Percentiles rank a stretch among this genome's conserved stretches.
These are phyloP conservation scores for Neopestalotiopsis sp. DNA, from an alignment of 2,329 filamentous ascomycete species.

Conservation along the genomic window DNA sequence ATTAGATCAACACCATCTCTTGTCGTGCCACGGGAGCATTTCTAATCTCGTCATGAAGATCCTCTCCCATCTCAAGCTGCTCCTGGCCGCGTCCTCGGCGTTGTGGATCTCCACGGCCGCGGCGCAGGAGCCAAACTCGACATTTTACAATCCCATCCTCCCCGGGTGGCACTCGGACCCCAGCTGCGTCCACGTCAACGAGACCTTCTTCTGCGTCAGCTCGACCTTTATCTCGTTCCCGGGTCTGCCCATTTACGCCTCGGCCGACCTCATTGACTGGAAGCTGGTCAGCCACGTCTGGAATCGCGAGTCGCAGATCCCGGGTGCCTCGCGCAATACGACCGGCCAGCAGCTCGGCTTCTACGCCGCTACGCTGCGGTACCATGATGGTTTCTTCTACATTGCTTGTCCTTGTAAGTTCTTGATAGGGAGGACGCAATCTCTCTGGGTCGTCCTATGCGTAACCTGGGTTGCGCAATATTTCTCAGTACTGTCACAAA, in stretches of 20 bases:
- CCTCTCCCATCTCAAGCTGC: neutral
- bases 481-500: too few relatives aligned
- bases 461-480: too few relatives aligned
- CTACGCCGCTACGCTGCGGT: slow-evolving; percentile 38
- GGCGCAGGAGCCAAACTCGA: slow-evolving; percentile 13
- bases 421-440: too few relatives aligned
- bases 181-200: slow-evolving; percentile 33
- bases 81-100: neutral
- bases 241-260: slow-evolving; percentile 48
- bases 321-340: slow-evolving; percentile 33
- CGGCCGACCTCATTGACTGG: slow-evolving; percentile 38
- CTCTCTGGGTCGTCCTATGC: too few relatives aligned
- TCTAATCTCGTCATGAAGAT: neutral
- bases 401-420: slow-evolving; percentile 26
- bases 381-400: slow-evolving; percentile 34
- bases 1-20: too few relatives aligned
- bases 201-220: slow-evolving; percentile 47
- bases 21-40: neutral
- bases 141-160: slow-evolving; percentile 34
- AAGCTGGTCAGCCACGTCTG: slow-evolving; percentile 31
- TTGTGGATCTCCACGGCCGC: neutral
- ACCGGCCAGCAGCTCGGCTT: slow-evolving; percentile 30
- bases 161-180: slow-evolving; percentile 39
- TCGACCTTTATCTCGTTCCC: slow-evolving; percentile 66
- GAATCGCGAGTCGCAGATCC: slow-evolving; percentile 41